A percentile compares a stretch with the other conserved stretches of the same genome.
Conservation (phyloP, 2,329 filamentous ascomycete species). For the Diplodia scrobiculata region DNA sequence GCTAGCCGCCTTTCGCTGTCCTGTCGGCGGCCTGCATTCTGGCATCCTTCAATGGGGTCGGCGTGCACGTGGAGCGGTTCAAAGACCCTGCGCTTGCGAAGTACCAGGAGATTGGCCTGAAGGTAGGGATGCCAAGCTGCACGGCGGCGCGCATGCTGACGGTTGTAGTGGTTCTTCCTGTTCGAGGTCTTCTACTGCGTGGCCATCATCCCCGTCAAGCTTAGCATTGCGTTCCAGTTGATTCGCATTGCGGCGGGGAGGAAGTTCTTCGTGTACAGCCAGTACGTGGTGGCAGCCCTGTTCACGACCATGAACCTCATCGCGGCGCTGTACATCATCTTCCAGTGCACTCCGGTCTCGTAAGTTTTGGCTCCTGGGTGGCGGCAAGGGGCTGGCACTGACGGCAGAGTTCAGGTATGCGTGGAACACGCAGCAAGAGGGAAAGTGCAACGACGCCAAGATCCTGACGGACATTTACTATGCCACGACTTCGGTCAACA, state of each 20-base stretch:
- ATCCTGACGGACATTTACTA: constrained; percentile 42
- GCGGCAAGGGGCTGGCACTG: background rate
- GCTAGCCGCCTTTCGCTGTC: constrained; percentile 36
- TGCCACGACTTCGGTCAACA: constrained; percentile 43
- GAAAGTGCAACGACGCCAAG: constrained; percentile 36
- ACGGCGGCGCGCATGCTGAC: background rate
- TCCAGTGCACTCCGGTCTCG: constrained; percentile 41
- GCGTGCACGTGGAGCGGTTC: constrained; percentile 38
- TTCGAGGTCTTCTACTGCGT: constrained; percentile 45
- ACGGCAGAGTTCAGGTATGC: constrained; percentile 33
- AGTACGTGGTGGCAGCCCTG: constrained; percentile 39
- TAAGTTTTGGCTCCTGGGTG: constrained; percentile 24
- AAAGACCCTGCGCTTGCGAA: constrained; percentile 31
- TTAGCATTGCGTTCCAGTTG: constrained; percentile 44
- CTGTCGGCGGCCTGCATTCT: constrained; percentile 37
- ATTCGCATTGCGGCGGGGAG: constrained; percentile 41
- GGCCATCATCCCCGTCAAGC: constrained; percentile 43
- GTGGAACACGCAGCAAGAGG: constrained; percentile 37
- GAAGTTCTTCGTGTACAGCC: constrained; percentile 35
- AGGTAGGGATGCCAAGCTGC: constrained; percentile 10
- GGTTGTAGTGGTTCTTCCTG: constrained; percentile 43
- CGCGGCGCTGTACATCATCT: constrained; percentile 43
- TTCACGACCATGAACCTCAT: constrained; percentile 41
- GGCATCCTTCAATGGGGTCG: constrained; percentile 40
- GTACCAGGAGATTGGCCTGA: constrained; percentile 34